Evolutionary conservation across 805 yeast species (phyloP), one percentile per base, ranked within the genome.

Genomic region (Millerozyma miso): DNA sequence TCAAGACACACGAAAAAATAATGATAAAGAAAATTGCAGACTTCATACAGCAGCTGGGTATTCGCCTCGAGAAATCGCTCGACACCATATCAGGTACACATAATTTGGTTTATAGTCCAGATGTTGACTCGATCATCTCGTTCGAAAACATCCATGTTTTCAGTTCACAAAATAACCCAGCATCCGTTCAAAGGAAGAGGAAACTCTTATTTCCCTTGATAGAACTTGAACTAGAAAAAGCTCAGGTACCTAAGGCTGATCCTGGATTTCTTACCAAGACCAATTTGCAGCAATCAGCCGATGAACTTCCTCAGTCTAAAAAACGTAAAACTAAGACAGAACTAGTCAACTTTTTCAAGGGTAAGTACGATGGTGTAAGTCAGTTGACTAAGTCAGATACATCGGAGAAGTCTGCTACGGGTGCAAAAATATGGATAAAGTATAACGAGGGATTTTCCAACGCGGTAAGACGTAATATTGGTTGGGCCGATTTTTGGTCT

Each of bases 361-460:
- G 56, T 4, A 62, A 56, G 40, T 69, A 69, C 48, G 71, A 63
- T 16, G 66, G 59, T 14, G 47, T 67, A 8, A 48, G 63, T 7
- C 43, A 44, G 13, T 55, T 50, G 38, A 40, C 55, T 40, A 39
- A 62, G 52, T 40, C 65, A 48, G 34, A 55, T 61, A 23, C 66
- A 20, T 79, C 52, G 73, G 80, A 37, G 17, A 45, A 60, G 6
- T 13, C 34, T 13, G 14, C 7, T 6, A 32, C 14, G 7, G 14
- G 17, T 32, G 17, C 17, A n/a, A 53, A 74, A 39, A 69, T 69
- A 29, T 89, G 97, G 97, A 86, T 89, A n/a, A 88, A 85, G 56
- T 88, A 83, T 57, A 85, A 85, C 49, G 97, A 89, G 63, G 97
- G 97, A 0, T 89, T 84, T 55, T 85, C 95, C 4, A 85, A 88